These are phyloP conservation scores for Gracilaria domingensis DNA, from an alignment of 23 red algal species.

Conservation along the genomic window DNA sequence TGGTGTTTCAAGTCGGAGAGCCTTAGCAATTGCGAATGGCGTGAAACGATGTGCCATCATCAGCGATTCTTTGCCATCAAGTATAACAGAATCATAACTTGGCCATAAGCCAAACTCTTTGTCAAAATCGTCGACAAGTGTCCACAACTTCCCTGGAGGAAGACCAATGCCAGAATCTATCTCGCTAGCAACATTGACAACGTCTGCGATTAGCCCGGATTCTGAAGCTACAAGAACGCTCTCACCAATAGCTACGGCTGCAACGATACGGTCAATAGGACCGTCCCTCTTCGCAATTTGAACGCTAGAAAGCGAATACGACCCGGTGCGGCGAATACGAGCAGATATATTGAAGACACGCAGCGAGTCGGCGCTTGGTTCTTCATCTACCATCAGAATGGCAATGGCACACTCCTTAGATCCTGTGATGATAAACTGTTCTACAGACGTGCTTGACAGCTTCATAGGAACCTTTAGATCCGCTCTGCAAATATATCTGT, in stretches of 20 bases:
- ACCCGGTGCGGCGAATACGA: constrained; percentile 5
- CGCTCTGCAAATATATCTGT: constrained; percentile 28
- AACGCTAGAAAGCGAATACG: constrained; percentile 35
- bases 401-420: constrained; percentile 34
- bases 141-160: constrained; percentile 41
- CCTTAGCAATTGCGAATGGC: constrained; percentile 42
- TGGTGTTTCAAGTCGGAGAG: constrained; percentile 37
- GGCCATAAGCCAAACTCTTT: constrained; percentile 44
- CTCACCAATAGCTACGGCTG: constrained; percentile 43
- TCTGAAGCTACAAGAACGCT: constrained; percentile 53
- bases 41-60: constrained; percentile 70
- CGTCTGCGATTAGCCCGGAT: constrained; percentile 41
- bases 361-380: constrained; percentile 67
- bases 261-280: constrained; percentile 47
- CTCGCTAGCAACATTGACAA: constrained; percentile 48
- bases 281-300: constrained; percentile 58
- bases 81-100: constrained; percentile 22
- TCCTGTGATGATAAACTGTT: constrained; percentile 57
- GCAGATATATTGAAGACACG: constrained; percentile 49
- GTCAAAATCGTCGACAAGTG: constrained; percentile 55
- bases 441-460: constrained; percentile 25
- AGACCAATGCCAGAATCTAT: constrained; percentile 63
- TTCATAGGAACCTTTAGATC: constrained; percentile 47
- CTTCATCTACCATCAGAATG: constrained; percentile 59
- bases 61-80: constrained; percentile 20